These are phyloP conservation scores for Penicillium sp. DNA, from an alignment of 2,329 filamentous ascomycete genomes.

Conservation along the genomic window DNA sequence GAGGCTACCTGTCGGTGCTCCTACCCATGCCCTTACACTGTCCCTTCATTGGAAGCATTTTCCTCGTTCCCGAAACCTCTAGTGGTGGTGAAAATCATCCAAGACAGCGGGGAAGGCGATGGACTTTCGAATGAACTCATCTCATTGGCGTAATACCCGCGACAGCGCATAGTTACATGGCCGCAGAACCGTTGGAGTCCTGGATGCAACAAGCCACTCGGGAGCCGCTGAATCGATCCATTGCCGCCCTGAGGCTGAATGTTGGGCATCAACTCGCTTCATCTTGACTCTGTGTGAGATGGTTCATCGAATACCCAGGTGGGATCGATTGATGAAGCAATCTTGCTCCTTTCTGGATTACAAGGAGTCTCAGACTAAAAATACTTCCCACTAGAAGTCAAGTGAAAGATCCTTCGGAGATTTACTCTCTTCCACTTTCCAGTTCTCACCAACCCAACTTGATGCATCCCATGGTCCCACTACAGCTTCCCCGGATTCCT, in stretches of 20 bases:
- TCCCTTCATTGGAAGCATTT: too few species aligned
- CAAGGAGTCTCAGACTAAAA: too few species aligned
- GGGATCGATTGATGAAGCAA: too few species aligned
- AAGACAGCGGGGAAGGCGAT: constrained; percentile 5
- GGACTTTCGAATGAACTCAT: neutral
- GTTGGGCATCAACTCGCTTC: neutral
- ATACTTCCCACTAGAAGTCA: too few species aligned
- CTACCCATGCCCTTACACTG: too few species aligned
- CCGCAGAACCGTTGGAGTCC: constrained; percentile 1
- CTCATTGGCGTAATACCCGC: constrained; percentile 10
- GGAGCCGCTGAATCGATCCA: neutral
- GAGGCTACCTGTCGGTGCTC: too few species aligned
- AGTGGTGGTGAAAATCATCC: constrained; percentile 6
- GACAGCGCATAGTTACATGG: constrained; percentile 13
- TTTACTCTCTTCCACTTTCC: neutral
- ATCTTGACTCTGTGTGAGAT: neutral
- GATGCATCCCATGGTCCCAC: neutral
- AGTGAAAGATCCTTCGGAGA: neutral
- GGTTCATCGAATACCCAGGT: too few species aligned
- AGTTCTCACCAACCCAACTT: neutral
- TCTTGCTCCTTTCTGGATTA: too few species aligned
- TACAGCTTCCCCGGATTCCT: constrained; percentile 9
- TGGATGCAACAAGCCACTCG: constrained; percentile 7
- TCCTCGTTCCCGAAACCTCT: constrained; percentile 9
- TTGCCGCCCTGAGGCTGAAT: too few species aligned